These are phyloP conservation scores for Ceratobasidium sp. DNA, from an alignment of 1,284 basidiomycete species.

Conservation along the genomic window DNA sequence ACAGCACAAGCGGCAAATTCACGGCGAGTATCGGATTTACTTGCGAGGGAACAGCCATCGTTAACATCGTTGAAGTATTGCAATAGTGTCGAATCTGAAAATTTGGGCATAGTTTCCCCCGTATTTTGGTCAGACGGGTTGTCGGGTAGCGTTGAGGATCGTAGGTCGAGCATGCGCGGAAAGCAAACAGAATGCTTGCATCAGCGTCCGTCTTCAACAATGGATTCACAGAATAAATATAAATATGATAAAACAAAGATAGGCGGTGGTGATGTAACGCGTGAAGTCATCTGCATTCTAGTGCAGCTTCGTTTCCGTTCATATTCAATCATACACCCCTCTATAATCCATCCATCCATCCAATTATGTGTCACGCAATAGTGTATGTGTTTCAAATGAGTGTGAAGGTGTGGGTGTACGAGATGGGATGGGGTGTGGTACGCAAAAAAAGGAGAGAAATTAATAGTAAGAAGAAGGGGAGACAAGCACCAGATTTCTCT, in stretches of 20 bases:
- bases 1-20: constrained; percentile 60
- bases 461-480: constrained; percentile 46
- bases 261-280: constrained; percentile 36
- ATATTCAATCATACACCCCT: constrained; percentile 45
- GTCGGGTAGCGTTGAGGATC: constrained; percentile 4
- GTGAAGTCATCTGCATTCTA: constrained; percentile 37
- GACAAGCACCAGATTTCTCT: constrained; percentile 64
- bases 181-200: constrained; percentile 43
- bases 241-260: constrained; percentile 39
- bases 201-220: constrained; percentile 46
- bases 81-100: constrained; percentile 52
- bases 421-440: constrained; percentile 23
- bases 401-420: constrained; percentile 27
- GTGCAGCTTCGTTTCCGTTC: constrained; percentile 39
- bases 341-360: constrained; percentile 47
- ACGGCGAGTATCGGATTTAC: constrained; percentile 61
- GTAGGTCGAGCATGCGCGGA: constrained; percentile 24
- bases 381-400: constrained; percentile 43
- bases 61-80: constrained; percentile 55
- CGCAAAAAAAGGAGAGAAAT: constrained; percentile 21
- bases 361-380: constrained; percentile 40
- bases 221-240: constrained; percentile 47
- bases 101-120: constrained; percentile 41
- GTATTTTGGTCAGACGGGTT: constrained; percentile 33
- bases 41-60: constrained; percentile 61